Evolutionary conservation across 1,284 basidiomycete species (phyloP).

Genomic region (Macrocybe sp.): DNA sequence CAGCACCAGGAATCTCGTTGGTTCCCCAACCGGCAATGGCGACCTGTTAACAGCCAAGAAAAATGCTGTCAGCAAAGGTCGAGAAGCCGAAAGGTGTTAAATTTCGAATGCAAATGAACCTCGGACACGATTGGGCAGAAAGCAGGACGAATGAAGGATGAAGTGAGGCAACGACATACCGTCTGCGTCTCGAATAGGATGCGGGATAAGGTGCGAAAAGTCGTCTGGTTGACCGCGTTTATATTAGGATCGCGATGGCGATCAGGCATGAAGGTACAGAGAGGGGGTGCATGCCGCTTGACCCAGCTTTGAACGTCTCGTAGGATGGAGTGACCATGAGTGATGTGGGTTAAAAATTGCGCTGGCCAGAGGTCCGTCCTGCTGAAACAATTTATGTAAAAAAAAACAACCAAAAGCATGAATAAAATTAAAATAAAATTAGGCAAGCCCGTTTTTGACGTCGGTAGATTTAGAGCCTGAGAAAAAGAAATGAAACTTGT

Average conservation of each 20-base stretch:
- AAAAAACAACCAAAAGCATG: too few species aligned
- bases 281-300: constrained; percentile 37
- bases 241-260: constrained; percentile 42
- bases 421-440: too few species aligned
- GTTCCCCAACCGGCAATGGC: constrained; percentile 51
- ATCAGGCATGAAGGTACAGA: constrained; percentile 61
- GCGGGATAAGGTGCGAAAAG: constrained; percentile 49
- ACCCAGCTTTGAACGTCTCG: constrained; percentile 48
- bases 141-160: background rate
- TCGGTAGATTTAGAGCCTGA: constrained; percentile 10
- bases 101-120: too few species aligned
- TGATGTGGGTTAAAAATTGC: constrained; percentile 41
- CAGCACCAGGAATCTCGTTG: constrained; percentile 41
- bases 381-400: constrained; percentile 18
- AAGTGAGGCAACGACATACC: constrained; percentile 30
- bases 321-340: constrained; percentile 38
- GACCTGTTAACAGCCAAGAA: constrained; percentile 31
- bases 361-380: constrained; percentile 47
- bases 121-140: constrained; percentile 4
- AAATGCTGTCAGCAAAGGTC: too few species aligned
- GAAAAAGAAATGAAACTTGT: background rate
- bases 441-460: constrained; percentile 3
- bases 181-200: constrained; percentile 46
- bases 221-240: constrained; percentile 44
- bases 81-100: too few species aligned